Evolutionary conservation across 257 asterid species (phyloP), one percentile per base, ranked within the genome.

Genomic region (Catharanthus roseus): DNA sequence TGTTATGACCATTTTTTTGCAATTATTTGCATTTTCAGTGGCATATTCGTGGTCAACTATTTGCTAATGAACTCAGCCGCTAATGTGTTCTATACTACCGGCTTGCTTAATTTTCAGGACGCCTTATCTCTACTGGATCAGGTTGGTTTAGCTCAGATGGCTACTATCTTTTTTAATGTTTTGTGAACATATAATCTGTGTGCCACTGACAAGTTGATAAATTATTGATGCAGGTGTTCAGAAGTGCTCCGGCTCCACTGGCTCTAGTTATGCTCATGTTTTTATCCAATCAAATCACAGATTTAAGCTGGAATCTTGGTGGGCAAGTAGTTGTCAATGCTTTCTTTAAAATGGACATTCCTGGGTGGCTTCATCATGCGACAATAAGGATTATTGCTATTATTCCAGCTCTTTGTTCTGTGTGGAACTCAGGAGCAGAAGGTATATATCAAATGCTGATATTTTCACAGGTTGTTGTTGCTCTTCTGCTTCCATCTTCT

Each of bases 291-390:
- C 97, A 95, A 81, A 83, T 86, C 71, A 85, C 87, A 62, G 88
- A 91, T 74, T 75, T 88, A 73, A 83, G 90, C 60, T 95, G 98
- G 96, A 85, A 90, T 86, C 74, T 78, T 74, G 93, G 90, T 76
- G 83, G 89, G 75, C 96, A 79, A 82, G 87, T 68, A 29, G 83
- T 86, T 29, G 76, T 85, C 69, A 85, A 77, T 51, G 85, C 82
- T 72, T 80, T 91, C 71, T 87, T 95, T 74, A 82, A 81, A 78
- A 73, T 82, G 87, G 98, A 91, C 60, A 82, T 91, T 77, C 96
- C 97, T 53, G 87, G 85, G 72, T 95, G 99, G 99, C 93, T 91
- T 77, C 98, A 95, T 83, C 91, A 91, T 68, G 90, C 86, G 51
- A 84, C 99, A 38, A 83, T 91, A 82, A 83, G 97, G 87, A 81